Evolutionary conservation across 1,139 yeast species (phyloP).

Genomic region (Kodamaea arcana): DNA sequence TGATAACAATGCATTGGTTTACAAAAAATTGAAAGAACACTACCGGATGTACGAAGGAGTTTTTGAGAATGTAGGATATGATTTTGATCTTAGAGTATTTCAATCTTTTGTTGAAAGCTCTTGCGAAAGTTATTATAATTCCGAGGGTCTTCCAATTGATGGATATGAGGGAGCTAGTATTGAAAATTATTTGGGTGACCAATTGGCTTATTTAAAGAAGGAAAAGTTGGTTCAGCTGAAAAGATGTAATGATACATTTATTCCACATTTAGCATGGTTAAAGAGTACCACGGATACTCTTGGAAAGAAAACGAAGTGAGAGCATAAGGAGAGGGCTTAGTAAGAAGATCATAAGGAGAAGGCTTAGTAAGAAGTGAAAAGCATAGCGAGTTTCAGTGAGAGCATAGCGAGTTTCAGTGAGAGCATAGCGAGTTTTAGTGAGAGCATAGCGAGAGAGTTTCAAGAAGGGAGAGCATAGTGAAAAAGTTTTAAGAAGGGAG

Average conservation of each 20-base stretch:
- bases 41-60: conserved; percentile 45
- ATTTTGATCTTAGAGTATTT: conserved; percentile 45
- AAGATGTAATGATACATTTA: conserved; percentile 33
- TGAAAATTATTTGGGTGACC: conserved; percentile 34
- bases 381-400: no score
- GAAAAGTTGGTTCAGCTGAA: conserved; percentile 23
- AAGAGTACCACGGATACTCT: conserved; percentile 19
- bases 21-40: conserved; percentile 31
- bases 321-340: no score
- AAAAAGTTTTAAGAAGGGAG: no score
- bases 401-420: no score
- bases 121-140: conserved; percentile 34
- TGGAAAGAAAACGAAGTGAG: no score
- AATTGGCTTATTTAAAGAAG: conserved; percentile 23
- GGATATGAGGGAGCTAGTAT: conserved; percentile 15
- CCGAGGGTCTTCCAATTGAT: conserved; percentile 27
- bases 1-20: conserved; percentile 43
- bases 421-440: no score
- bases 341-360: no score
- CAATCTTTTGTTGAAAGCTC: conserved; percentile 36
- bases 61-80: conserved; percentile 44
- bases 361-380: no score
- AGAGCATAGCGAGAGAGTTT: no score
- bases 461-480: no score
- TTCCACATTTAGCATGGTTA: conserved; percentile 25